Evolutionary conservation across 345 rosid genomes (phyloP).

Genomic region (Gossypium longicalyx): DNA sequence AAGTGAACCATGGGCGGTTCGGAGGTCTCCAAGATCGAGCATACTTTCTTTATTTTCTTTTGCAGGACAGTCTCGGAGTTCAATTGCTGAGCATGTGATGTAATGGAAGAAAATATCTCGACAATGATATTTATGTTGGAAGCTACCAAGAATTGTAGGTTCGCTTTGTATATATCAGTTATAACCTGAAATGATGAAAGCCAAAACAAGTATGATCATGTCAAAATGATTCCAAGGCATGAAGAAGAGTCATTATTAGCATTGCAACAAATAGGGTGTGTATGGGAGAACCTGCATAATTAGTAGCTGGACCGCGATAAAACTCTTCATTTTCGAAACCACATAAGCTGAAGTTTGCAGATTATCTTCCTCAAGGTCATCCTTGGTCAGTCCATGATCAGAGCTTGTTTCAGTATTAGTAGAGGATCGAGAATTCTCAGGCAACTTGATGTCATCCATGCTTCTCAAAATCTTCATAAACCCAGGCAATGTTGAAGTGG

Average conservation of each 20-base stretch:
- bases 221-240: not conserved
- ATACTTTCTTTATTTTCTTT: constrained; percentile 73
- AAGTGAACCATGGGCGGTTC: constrained; percentile 88
- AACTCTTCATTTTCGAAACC: constrained; percentile 74
- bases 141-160: constrained; percentile 43
- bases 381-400: constrained; percentile 50
- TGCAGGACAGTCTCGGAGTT: constrained; percentile 44
- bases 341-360: constrained; percentile 76
- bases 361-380: constrained; percentile 67
- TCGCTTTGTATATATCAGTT: constrained; percentile 52
- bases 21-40: constrained; percentile 61
- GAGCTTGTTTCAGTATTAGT: constrained; percentile 53
- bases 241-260: not conserved
- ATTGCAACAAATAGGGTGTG: not conserved
- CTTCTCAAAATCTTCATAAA: constrained; percentile 69
- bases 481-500: constrained; percentile 56
- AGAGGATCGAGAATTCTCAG: constrained; percentile 27
- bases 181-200: constrained; percentile 54
- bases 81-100: constrained; percentile 68
- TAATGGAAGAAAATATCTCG: constrained; percentile 49
- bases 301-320: constrained; percentile 70
- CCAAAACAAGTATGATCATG: constrained; percentile 1
- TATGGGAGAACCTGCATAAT: constrained; percentile 55
- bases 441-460: constrained; percentile 57
- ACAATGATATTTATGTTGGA: constrained; percentile 41